Base-by-base conservation (phyloP, 1,139 yeast species). In the Hanseniaspora gamundiae region DNA sequence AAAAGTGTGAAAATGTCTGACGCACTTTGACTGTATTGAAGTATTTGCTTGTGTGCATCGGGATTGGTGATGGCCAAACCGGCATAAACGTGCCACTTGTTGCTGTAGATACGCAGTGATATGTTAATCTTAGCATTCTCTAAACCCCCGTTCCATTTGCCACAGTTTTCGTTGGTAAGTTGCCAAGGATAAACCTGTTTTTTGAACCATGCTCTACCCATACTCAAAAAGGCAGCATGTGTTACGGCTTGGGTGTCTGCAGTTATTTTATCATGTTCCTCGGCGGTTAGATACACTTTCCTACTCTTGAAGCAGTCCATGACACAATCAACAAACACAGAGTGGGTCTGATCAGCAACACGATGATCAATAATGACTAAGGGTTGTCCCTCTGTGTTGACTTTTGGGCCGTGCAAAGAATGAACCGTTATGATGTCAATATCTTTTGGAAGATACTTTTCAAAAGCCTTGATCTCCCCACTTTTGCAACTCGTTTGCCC, bases 221-320 rank as follows among this genome's bases (percentile, higher is more conserved):
- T 91, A 44, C 93, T 82, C 48, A 91, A 68, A 58, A 91, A 91
- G 0, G 97, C 97, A 6, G 97, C 97, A 60, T 91, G 98, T 0
- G 98, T 91, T 14, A 91, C 96, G 0, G 97, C 98, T 61, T 91
- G 98, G 3, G 97, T 93, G 60, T 91, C 98, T 0, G 98, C 98
- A 0, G 98, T 91, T 48, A 91, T 91, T 52, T 75, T 75, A 58
- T 91, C 98, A 60, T 91, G 98, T 57, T 88, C 87, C 48, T 75
- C 70, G 6, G 94, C 95, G 0, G 86, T 71, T 38, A 91, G 67
- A 45, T 76, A 71, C n/a, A 87, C 97, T 39, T 74, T 70, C 52
- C 82, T 82, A 17, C 95, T 84, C 35, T 80, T 68, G 48, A 91
- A 70, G 56, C 95, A 84, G 1, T 81, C 66, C 45, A 88, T 71